Conservation (phyloP, 345 rosid species). For the Populus nigra region DNA sequence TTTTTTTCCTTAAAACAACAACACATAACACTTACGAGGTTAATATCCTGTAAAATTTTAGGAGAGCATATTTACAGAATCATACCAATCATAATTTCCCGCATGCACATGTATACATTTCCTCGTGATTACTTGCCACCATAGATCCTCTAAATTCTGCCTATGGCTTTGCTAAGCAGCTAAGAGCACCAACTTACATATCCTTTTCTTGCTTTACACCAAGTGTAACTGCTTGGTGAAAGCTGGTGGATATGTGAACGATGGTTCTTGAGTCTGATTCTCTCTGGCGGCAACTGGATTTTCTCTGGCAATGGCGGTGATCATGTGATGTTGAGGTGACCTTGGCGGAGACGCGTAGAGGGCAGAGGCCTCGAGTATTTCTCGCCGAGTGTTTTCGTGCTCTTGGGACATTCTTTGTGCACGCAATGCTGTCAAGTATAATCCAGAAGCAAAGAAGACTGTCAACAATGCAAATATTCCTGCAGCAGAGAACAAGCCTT, state of each 20-base stretch:
- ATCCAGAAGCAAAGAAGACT: slow-evolving; percentile 61
- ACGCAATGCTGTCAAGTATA: slow-evolving; percentile 72
- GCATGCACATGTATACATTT: background rate
- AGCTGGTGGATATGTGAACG: slow-evolving; percentile 11
- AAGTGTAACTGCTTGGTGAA: slow-evolving; percentile 28
- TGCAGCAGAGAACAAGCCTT: slow-evolving; percentile 82
- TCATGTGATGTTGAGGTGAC: slow-evolving; percentile 38
- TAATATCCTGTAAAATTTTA: background rate
- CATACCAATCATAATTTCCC: background rate
- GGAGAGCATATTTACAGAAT: background rate
- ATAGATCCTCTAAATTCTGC: background rate
- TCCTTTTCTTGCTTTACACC: slow-evolving; percentile 16
- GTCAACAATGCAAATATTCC: slow-evolving; percentile 66
- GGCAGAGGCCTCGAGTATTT: slow-evolving; percentile 52
- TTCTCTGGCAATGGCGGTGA: slow-evolving; percentile 56
- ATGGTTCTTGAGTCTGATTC: slow-evolving; percentile 15
- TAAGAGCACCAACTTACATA: background rate
- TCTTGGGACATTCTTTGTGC: slow-evolving; percentile 53
- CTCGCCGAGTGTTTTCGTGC: slow-evolving; percentile 44
- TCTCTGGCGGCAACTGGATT: slow-evolving; percentile 42
- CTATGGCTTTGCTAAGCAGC: background rate
- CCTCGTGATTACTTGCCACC: background rate
- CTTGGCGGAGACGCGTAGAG: slow-evolving; percentile 63
- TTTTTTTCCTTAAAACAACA: background rate
- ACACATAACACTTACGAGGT: background rate